Conservation (phyloP, 768 basidiomycete species). For the Tylopilus rubrobrunneus region DNA sequence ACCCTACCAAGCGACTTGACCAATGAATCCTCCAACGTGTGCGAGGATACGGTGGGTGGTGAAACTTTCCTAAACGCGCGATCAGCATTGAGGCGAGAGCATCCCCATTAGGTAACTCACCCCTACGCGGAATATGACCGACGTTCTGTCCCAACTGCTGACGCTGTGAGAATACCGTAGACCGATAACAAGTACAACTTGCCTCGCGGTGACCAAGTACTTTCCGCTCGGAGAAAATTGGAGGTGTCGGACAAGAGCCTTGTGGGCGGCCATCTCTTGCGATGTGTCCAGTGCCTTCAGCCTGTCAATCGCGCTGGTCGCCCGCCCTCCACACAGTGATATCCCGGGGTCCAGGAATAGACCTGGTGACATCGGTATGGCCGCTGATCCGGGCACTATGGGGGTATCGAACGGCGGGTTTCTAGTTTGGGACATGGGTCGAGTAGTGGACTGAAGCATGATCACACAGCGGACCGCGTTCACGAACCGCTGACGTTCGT, state of each 20-base stretch:
- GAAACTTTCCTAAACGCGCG: slow-evolving; percentile 35
- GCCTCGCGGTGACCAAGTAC: slow-evolving; percentile 52
- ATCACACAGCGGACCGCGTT: slow-evolving; percentile 46
- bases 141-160: slow-evolving; percentile 48
- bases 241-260: slow-evolving; percentile 49
- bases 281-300: slow-evolving; percentile 37
- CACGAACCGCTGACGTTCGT: slow-evolving; percentile 36
- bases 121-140: slow-evolving; percentile 46
- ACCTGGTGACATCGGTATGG: slow-evolving; percentile 26
- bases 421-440: slow-evolving; percentile 28
- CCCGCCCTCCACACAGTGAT: slow-evolving; percentile 37
- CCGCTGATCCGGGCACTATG: slow-evolving; percentile 18
- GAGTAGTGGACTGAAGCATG: slow-evolving; percentile 37
- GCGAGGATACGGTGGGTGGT: slow-evolving; percentile 46
- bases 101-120: slow-evolving; percentile 29
- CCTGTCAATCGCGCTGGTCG: slow-evolving; percentile 39
- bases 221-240: slow-evolving; percentile 55
- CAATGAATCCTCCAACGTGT: slow-evolving; percentile 50
- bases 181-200: slow-evolving; percentile 6
- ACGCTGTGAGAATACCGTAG: slow-evolving; percentile 6
- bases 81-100: slow-evolving; percentile 13
- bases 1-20: slow-evolving; percentile 49
- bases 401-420: slow-evolving; percentile 29
- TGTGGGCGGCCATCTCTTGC: slow-evolving; percentile 43
- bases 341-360: slow-evolving; percentile 32